Conservation (phyloP, 2,329 filamentous ascomycete genomes). For the Venturia oleaginea region DNA sequence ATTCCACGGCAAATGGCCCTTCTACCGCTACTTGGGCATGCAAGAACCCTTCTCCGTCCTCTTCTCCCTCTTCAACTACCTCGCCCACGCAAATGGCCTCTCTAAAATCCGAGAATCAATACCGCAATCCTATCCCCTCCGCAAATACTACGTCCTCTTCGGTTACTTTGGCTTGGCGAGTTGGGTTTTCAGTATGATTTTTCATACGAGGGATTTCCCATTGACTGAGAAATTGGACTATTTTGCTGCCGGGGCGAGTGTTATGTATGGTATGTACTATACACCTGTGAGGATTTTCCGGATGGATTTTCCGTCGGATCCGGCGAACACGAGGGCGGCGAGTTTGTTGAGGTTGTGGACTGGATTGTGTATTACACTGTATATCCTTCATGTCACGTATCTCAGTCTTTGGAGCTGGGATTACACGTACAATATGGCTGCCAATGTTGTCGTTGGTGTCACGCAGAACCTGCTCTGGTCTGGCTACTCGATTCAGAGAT, state of each 20-base stretch:
- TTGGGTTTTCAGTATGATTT: constrained; percentile 84
- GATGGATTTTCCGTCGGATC: constrained; percentile 45
- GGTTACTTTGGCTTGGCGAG: constrained; percentile 72
- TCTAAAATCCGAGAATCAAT: constrained; percentile 59
- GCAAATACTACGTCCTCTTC: constrained; percentile 71
- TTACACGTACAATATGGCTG: constrained; percentile 96
- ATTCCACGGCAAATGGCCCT: constrained; percentile 99
- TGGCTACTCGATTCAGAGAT: constrained; percentile 69
- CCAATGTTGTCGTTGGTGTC: constrained; percentile 75
- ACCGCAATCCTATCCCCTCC: constrained; percentile 63
- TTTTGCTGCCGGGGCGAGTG: constrained; percentile 81
- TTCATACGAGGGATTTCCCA: constrained; percentile 81
- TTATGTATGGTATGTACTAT: constrained; percentile 88
- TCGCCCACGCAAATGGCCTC: constrained; percentile 74
- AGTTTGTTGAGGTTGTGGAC: constrained; percentile 67
- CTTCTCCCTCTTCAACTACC: constrained; percentile 86
- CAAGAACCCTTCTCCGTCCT: constrained; percentile 92
- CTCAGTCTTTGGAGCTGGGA: constrained; percentile 82
- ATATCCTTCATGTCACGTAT: constrained; percentile 70
- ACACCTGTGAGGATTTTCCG: constrained; percentile 73
- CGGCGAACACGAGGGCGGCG: constrained; percentile 32
- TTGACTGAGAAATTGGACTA: constrained; percentile 93
- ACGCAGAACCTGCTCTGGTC: constrained; percentile 79
- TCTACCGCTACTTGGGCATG: constrained; percentile 79
- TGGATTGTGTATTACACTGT: constrained; percentile 58